Percentiles rank a stretch among this genome's conserved stretches.
phyloP scores from a whole-genome alignment of 306 rosid species.

The Quercus rubra region DNA sequence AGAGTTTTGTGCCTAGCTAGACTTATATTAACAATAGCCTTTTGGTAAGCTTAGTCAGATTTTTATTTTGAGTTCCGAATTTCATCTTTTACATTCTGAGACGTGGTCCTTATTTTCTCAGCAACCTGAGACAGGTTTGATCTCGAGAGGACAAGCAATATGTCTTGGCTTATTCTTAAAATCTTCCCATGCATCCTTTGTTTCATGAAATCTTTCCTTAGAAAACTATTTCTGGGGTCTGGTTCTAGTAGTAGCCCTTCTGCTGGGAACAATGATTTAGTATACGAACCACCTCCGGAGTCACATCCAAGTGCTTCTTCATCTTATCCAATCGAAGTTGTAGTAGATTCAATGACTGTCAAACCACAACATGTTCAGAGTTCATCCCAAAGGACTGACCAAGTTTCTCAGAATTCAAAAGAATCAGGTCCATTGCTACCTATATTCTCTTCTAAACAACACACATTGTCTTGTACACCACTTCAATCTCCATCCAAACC shows the following conservation, averaged over 20 bases:
- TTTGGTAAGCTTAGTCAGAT: neutral
- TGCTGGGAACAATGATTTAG: neutral
- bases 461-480: no score
- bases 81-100: neutral
- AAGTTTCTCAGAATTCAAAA: no score
- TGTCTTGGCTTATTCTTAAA: neutral
- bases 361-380: no score
- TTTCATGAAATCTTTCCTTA: neutral
- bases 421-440: no score
- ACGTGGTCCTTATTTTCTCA: neutral
- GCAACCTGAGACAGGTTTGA: neutral
- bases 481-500: no score
- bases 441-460: no score
- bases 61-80: neutral
- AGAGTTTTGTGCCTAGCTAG: no score
- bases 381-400: no score
- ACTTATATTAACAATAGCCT: no score
- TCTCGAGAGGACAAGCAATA: neutral
- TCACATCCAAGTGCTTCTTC: neutral
- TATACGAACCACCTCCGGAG: no score
- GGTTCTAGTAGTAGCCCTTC: neutral
- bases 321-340: neutral
- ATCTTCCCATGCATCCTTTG: slow-evolving; percentile 8
- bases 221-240: neutral
- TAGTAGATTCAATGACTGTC: neutral